These are phyloP conservation scores for Penicillium riverlandense DNA, from an alignment of 495 filamentous ascomycete genomes.

Conservation along the genomic window DNA sequence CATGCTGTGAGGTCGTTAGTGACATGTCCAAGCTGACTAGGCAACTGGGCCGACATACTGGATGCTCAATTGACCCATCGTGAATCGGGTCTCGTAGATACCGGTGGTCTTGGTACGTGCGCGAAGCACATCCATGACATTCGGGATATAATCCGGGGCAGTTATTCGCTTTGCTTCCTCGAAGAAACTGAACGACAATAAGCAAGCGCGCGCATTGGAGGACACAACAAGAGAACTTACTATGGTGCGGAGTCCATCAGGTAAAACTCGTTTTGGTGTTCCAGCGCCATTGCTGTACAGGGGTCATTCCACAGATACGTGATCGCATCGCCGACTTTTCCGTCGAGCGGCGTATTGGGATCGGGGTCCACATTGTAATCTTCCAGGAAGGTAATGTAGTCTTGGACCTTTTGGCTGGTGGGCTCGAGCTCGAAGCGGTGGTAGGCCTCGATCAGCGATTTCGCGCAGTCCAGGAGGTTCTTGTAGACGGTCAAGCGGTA, in stretches of 20 bases:
- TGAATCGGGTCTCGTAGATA: constrained; percentile 97
- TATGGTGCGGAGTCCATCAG: constrained; percentile 99
- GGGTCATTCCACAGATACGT: constrained; percentile 86
- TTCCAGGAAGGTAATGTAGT: constrained; percentile 69
- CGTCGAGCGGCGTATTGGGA: constrained; percentile 72
- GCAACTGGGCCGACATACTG: constrained; percentile 58
- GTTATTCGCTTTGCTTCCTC: constrained; percentile 85
- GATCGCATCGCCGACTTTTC: constrained; percentile 73
- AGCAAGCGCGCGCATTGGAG: background rate
- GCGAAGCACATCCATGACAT: constrained; percentile 86
- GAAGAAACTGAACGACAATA: constrained; percentile 65
- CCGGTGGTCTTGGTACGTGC: constrained; percentile 98
- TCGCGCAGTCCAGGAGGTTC: constrained; percentile 93
- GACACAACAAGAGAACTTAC: constrained; percentile 44
- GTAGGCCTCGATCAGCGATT: constrained; percentile 82
- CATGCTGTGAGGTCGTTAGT: constrained; percentile 58
- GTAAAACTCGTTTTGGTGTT: constrained; percentile 96
- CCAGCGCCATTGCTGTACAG: constrained; percentile 75
- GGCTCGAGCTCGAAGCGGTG: constrained; percentile 80
- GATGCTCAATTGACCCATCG: constrained; percentile 97
- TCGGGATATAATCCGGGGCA: constrained; percentile 77
- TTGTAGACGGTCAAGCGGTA: constrained; percentile 97
- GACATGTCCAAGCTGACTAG: background rate
- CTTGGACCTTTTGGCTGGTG: constrained; percentile 58
- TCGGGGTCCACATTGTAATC: constrained; percentile 88